phyloP scores from a whole-genome alignment of 805 yeast genomes.

The Candida coquimbonensis region DNA sequence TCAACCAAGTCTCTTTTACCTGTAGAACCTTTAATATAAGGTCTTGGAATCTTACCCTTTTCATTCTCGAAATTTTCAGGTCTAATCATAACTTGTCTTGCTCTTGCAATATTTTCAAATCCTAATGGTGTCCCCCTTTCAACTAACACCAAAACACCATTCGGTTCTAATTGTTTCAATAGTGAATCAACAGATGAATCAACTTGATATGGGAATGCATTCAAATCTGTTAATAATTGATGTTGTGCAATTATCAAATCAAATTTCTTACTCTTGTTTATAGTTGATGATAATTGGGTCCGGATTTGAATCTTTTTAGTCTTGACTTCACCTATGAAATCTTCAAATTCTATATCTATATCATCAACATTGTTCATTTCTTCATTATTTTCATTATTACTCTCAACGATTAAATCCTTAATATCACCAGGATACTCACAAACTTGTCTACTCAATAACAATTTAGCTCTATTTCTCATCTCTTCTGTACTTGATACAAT shows the following conservation, averaged over 20 bases:
- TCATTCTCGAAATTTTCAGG: constrained; percentile 61
- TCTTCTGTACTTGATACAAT: constrained; percentile 55
- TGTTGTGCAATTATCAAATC: constrained; percentile 82
- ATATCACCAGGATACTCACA: constrained; percentile 35
- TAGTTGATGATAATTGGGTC: constrained; percentile 48
- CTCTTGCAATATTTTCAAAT: constrained; percentile 81
- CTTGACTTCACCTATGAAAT: constrained; percentile 46
- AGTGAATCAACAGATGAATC: constrained; percentile 59
- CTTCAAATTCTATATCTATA: constrained; percentile 24
- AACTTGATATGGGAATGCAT: constrained; percentile 62
- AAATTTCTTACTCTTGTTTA: constrained; percentile 44
- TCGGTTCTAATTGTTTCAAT: constrained; percentile 59
- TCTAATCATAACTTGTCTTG: constrained; percentile 83
- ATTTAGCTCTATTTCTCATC: constrained; percentile 77
- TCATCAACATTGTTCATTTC: constrained; percentile 5
- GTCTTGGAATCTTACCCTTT: constrained; percentile 60
- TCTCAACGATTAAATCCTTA: constrained; percentile 11
- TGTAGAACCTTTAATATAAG: constrained; percentile 49
- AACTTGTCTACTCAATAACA: constrained; percentile 62
- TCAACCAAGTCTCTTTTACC: constrained; percentile 14
- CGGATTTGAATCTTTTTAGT: constrained; percentile 46
- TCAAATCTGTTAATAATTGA: constrained; percentile 56
- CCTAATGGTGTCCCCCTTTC: constrained; percentile 92
- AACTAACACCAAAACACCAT: constrained; percentile 70
- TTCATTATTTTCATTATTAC: constrained; percentile 5